These are phyloP conservation scores for Diaporthe aspalathi DNA, from an alignment of 2,329 filamentous ascomycete species.

Conservation along the genomic window DNA sequence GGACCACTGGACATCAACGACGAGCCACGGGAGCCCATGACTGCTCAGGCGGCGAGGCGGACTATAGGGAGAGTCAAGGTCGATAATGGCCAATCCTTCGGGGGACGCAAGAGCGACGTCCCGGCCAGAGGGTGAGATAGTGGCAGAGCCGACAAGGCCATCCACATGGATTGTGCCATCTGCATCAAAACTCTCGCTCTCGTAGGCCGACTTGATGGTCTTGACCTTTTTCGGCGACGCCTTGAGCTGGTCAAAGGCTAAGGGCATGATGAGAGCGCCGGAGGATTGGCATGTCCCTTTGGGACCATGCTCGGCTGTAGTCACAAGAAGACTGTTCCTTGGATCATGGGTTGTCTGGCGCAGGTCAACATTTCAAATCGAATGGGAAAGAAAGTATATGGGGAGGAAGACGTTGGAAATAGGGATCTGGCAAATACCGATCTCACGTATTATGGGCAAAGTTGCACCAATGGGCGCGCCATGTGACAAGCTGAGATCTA, in stretches of 20 bases:
- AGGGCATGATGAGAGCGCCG: slow-evolving; percentile 56
- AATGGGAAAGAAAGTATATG: background rate
- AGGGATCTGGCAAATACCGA: slow-evolving; percentile 1
- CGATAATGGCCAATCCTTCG: slow-evolving; percentile 89
- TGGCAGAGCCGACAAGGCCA: slow-evolving; percentile 85
- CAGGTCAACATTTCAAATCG: background rate
- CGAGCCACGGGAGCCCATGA: slow-evolving; percentile 91
- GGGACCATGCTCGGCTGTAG: slow-evolving; percentile 4
- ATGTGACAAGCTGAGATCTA: slow-evolving; percentile 24
- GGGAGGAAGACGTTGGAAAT: background rate
- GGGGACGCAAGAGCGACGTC: slow-evolving; percentile 93
- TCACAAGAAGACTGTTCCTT: background rate
- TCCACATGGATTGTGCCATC: slow-evolving; percentile 88
- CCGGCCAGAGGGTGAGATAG: slow-evolving; percentile 90
- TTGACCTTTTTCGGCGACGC: slow-evolving; percentile 67
- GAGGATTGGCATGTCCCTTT: background rate
- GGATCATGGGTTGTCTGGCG: background rate
- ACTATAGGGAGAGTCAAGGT: slow-evolving; percentile 89
- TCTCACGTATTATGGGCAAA: slow-evolving; percentile 22
- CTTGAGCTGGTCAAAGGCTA: slow-evolving; percentile 56
- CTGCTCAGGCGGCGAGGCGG: slow-evolving; percentile 83
- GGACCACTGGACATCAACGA: slow-evolving; percentile 97
- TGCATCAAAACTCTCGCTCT: slow-evolving; percentile 88
- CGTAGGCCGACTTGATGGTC: slow-evolving; percentile 75
- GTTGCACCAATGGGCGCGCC: background rate